Evolutionary conservation across 306 rosid genomes (phyloP), one percentile per base, ranked within the genome.

Genomic region (Echinosophora koreensis): DNA sequence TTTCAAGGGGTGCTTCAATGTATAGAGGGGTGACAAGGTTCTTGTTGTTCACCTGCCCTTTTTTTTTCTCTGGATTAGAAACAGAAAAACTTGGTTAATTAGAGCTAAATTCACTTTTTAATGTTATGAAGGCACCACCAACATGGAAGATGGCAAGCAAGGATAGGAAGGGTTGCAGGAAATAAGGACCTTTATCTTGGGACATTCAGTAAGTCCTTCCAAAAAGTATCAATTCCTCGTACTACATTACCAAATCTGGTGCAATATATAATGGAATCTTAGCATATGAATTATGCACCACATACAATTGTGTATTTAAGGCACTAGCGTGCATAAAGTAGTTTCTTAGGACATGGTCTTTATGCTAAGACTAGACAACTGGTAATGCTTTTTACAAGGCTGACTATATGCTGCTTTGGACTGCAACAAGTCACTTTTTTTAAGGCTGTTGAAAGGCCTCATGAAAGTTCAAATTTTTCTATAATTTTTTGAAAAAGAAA

Each of bases 111-210:
- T 5, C 17, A 8, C 5, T 54, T 47, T 71, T 62, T 13, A 59
- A 22, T 67, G 35, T 56, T 65, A 27, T 87, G 55, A 76, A 94
- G 98, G 77, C 98, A 94, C 83, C 98, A 94, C 66, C 98, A 94
- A 68, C 96, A 94, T 72, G 98, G 98, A 9, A 86, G 98, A 83
- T 94, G 98, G 98, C 98, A 94, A 87, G 98, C 98, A 74, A 87
- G 98, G 78, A 94, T 94, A 51, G 97, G 97, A 61, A 79, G 98
- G 61, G 97, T 94, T 10, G 98, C 98, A 4, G 97, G 98, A 81
- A 94, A 94, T 83, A 94, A 92, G 66, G 98, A 94, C 88, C 94
- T 94, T 51, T 92, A 94, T 84, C 97, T 94, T 11, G 98, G 98
- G 57, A 94, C 98, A 58, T 94, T 94, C 82, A 90, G 98, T 94